These are phyloP conservation scores for Lycium ferocissimum DNA, from an alignment of 257 asterid genomes.

Conservation along the genomic window DNA sequence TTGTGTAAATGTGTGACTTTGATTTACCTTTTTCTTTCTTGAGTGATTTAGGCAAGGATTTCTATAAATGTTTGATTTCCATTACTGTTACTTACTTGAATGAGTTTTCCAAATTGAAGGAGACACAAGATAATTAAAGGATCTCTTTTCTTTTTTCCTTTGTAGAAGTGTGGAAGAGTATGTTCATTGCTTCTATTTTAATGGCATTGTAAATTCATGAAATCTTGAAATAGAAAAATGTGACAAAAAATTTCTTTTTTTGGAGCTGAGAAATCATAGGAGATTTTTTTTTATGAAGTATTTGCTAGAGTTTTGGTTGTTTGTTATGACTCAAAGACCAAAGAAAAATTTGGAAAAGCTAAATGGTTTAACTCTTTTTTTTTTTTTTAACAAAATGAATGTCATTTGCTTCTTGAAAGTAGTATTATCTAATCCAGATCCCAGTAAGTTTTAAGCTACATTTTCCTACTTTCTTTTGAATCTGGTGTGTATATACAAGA, in stretches of 20 bases:
- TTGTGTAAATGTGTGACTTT: not conserved
- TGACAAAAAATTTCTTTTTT: not conserved
- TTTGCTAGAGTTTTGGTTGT: constrained; percentile 3
- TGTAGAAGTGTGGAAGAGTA: not conserved
- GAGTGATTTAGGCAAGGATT: not conserved
- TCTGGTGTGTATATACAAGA: not conserved
- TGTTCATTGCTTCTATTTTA: not conserved
- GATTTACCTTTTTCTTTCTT: not conserved
- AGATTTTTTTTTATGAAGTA: not conserved
- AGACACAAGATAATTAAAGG: constrained; percentile 1
- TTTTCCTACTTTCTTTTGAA: not conserved
- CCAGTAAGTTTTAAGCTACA: constrained; percentile 11
- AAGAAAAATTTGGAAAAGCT: not conserved
- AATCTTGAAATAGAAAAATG: constrained; percentile 11
- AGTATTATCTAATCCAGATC: constrained; percentile 21
- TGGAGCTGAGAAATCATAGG: not conserved
- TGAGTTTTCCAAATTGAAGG: constrained; percentile 20
- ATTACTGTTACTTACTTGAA: not conserved
- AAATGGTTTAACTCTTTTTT: not conserved
- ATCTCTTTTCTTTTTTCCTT: not conserved
- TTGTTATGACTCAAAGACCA: not conserved
- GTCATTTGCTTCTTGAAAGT: not conserved
- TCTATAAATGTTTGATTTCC: not conserved
- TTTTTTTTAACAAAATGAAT: not conserved
- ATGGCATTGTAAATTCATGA: constrained; percentile 27